Evolutionary conservation across 2,329 filamentous ascomycete species (phyloP).

Genomic region (Microdochium trichocladiopsis): DNA sequence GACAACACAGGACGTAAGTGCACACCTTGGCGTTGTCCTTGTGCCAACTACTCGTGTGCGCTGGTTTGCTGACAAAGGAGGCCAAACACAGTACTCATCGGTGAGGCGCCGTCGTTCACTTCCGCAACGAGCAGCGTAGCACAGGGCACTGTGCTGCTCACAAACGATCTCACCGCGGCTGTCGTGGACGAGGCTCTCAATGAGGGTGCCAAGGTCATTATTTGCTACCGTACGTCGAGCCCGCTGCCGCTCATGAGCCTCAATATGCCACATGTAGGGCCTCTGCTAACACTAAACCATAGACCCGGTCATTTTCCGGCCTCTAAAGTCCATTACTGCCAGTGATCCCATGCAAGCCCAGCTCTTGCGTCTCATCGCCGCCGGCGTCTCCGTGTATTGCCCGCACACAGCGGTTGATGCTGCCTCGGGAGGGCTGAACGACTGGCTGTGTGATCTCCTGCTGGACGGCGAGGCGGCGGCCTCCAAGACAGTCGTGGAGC

Average conservation of each 20-base stretch:
- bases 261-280: background rate
- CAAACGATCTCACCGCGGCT: conserved; percentile 82
- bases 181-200: conserved; percentile 87
- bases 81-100: conserved; percentile 39
- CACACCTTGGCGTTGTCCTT: too few species aligned
- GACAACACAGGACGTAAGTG: conserved; percentile 75
- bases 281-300: background rate
- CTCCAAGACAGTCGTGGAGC: conserved; percentile 34
- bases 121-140: conserved; percentile 30
- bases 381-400: conserved; percentile 90
- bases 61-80: too few species aligned
- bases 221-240: conserved; percentile 70
- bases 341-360: conserved; percentile 81
- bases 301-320: conserved; percentile 96
- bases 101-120: conserved; percentile 47
- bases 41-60: too few species aligned
- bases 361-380: conserved; percentile 72
- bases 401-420: conserved; percentile 95
- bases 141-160: conserved; percentile 43
- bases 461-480: conserved; percentile 35
- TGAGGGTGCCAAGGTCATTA: conserved; percentile 67
- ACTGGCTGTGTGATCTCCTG: conserved; percentile 88
- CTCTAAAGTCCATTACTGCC: conserved; percentile 81
- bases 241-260: background rate
- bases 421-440: conserved; percentile 75